Evolutionary conservation across 345 rosid species (phyloP), one percentile per base, ranked within the genome.

Genomic region (Boechera divaricarpa): DNA sequence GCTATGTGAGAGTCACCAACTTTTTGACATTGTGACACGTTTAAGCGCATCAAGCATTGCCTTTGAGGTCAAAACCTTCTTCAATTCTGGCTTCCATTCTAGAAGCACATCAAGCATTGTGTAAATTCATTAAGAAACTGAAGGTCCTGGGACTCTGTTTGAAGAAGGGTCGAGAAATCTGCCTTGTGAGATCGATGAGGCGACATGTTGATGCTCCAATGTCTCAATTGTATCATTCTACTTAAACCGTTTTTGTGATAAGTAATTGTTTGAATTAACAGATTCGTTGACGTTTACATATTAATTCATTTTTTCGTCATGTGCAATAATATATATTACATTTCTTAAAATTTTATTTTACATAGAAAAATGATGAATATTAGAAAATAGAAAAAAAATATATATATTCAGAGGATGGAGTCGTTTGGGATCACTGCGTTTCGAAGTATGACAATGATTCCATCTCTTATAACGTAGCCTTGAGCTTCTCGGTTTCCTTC

Each of bases 401-500:
- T 10, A 28, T 2, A 28, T 47, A n/a, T 21, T 77, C 80, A 90
- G 32, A 89, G 76, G 67, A 85, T 83, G 75, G 74, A 84, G 66
- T 82, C 65, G 53, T 90, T 83, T 7, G 82, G 86, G 53, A 92
- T 89, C 18, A 80, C 74, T 10, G 94, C 93, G 21, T 79, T 80
- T 6, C 80, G 74, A 63, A 91, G 84, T 72, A 93, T 77, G 39
- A 91, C 95, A 45, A 86, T 82, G 36, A 91, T 87, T 67, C 97
- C 95, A 4, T 77, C 86, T 60, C 87, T 83, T 70, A 93, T 88
- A 39, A 91, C 75, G 72, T 88, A 93, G 26, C 98, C 98, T 35
- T 77, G 63, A 12, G 69, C 80, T 70, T 91, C 97, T 61, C 87
- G 81, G 39, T 84, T 80, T 29, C 82, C 83, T 87, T 91, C 95